Base-by-base conservation (phyloP, 495 filamentous ascomycete species). In the Daldinia grandis region DNA sequence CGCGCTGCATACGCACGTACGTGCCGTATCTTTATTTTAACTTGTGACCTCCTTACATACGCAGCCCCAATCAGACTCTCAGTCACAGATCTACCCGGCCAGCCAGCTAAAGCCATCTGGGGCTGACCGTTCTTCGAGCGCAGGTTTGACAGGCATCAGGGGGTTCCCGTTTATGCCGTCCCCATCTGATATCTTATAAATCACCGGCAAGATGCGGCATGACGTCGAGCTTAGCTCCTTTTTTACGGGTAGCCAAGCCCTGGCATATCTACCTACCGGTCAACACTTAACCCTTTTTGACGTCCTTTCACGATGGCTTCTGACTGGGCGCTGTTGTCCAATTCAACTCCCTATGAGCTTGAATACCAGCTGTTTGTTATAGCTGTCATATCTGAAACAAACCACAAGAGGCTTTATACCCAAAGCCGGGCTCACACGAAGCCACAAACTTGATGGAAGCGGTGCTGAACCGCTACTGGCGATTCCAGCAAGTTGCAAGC, bases 261-360 rank as follows among this genome's bases (percentile, higher is more conserved):
- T 64, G 38, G 42, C 61, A 40, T 51, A n/a, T n/a, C n/a, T n/a
- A n/a, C n/a, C 57, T 55, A 50, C 50, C 59, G 33, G 33, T 68
- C 61, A 57, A 67, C 60, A 60, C 70, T 58, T 73, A 62, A 68
- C 70, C 70, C 70, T 73, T 73, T 73, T 73, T 35, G 70, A 68
- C 25, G 30, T 33, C 44, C 37, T 54, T 62, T 59, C 50, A 65
- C 50, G 57, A 73, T 62, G 64, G 64, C 56, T 24, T 66, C 70
- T 68, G n/a, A 68, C 56, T 58, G 70, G 70, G 64, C 24, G 33
- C 49, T 40, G 54, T 12, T 49, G 47, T 42, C 56, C 57, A 25
- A 47, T 47, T 58, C 70, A 64, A 54, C 42, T 50, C 9, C 9
- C 38, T 51, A 49, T 64, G 64, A 55, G 44, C 31, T 56, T 24